phyloP scores from a whole-genome alignment of 805 yeast genomes.

The Yarrowia sp. region DNA sequence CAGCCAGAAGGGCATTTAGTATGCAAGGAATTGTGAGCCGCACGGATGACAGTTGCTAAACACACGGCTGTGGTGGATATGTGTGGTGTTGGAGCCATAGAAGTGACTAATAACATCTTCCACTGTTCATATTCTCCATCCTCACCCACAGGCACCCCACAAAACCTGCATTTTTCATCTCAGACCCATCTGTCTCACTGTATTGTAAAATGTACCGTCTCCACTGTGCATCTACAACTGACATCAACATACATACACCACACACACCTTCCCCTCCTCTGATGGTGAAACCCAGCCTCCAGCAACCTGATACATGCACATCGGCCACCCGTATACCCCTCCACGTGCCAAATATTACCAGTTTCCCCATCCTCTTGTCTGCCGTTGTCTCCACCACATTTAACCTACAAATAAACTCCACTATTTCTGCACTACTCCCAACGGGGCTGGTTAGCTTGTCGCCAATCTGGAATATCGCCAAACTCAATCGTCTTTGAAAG shows the following conservation, averaged over 20 bases:
- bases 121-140: too few species aligned
- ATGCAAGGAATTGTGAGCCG: not conserved
- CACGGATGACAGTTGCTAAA: too few species aligned
- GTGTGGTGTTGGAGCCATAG: too few species aligned
- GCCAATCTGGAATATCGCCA: not conserved
- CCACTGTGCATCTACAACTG: too few species aligned
- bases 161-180: too few species aligned
- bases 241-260: not conserved
- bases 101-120: too few species aligned
- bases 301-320: not conserved
- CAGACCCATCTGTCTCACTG: too few species aligned
- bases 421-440: not conserved
- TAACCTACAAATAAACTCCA: constrained; percentile 1
- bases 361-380: not conserved
- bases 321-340: too few species aligned
- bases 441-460: constrained; percentile 10
- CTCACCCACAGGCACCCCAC: too few species aligned
- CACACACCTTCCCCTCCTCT: not conserved
- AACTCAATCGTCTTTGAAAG: constrained; percentile 11
- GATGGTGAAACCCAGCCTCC: not conserved
- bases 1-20: not conserved
- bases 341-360: not conserved
- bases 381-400: too few species aligned
- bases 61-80: too few species aligned
- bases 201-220: too few species aligned